phyloP scores from a whole-genome alignment of 2,329 filamentous ascomycete species.

The Colletotrichum sansevieriae region DNA sequence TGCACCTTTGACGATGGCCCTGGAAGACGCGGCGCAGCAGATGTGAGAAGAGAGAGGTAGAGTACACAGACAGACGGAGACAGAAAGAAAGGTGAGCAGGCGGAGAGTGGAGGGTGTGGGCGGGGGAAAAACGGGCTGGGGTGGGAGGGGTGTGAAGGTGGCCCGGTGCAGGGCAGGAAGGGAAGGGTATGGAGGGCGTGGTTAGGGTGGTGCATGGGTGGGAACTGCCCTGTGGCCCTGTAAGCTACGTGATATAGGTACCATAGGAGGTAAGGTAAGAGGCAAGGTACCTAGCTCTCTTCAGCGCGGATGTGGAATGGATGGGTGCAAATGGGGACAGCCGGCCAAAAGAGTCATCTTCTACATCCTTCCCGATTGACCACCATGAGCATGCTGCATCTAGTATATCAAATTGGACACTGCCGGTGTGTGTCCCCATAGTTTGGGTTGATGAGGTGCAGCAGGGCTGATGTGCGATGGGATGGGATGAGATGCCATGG shows the following conservation, averaged over 20 bases:
- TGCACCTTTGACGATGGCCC: constrained; percentile 40
- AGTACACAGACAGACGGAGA: constrained; percentile 8
- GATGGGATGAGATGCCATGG: constrained; percentile 28
- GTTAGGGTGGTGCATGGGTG: constrained; percentile 27
- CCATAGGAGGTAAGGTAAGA: constrained; percentile 9
- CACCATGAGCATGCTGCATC: neutral
- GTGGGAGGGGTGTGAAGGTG: constrained; percentile 22
- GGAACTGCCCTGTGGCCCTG: constrained; percentile 5
- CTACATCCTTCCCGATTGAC: constrained; percentile 35
- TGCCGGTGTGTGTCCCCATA: constrained; percentile 37
- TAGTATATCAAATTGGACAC: constrained; percentile 39
- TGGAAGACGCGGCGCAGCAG: constrained; percentile 39
- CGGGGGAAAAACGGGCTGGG: constrained; percentile 46
- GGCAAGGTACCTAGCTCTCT: neutral
- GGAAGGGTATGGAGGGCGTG: constrained; percentile 19
- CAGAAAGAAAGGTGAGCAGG: constrained; percentile 19
- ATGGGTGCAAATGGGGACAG: constrained; percentile 17
- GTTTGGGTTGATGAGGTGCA: constrained; percentile 42
- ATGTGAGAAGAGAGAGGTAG: constrained; percentile 33
- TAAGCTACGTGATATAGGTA: neutral
- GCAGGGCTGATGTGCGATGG: constrained; percentile 42
- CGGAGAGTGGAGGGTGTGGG: constrained; percentile 36
- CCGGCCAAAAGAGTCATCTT: constrained; percentile 42
- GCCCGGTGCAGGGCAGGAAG: constrained; percentile 17
- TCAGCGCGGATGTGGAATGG: constrained; percentile 16